phyloP scores from a whole-genome alignment of 345 rosid genomes.

The Carallia brachiata region DNA sequence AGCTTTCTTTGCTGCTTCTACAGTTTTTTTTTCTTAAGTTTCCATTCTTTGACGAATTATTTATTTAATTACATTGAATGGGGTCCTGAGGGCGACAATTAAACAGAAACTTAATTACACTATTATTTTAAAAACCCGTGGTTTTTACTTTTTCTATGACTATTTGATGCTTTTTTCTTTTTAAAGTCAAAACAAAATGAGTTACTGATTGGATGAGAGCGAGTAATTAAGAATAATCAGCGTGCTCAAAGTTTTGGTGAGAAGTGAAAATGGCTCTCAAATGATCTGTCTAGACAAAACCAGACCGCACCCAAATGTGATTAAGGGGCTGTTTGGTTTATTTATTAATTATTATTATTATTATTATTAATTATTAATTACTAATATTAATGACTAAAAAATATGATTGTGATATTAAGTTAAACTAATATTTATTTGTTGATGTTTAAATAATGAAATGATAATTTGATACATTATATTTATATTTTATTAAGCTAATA shows the following conservation, averaged over 20 bases:
- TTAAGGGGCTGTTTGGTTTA: too few species aligned
- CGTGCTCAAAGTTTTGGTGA: constrained; percentile 22
- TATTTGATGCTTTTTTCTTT: neutral
- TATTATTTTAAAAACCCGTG: neutral
- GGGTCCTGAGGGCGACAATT: constrained; percentile 35
- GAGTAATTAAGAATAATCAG: constrained; percentile 8
- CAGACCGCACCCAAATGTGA: too few species aligned
- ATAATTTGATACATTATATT: too few species aligned
- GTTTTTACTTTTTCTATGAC: neutral
- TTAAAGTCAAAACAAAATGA: constrained; percentile 14
- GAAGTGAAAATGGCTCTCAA: constrained; percentile 25
- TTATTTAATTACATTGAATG: neutral
- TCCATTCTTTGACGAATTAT: neutral
- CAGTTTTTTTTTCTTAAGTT: neutral
- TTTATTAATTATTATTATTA: too few species aligned
- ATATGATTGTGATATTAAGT: too few species aligned
- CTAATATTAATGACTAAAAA: too few species aligned
- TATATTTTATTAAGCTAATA: too few species aligned
- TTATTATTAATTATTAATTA: too few species aligned
- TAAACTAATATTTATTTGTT: too few species aligned
- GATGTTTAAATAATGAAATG: too few species aligned
- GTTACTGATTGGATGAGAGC: neutral
- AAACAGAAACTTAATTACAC: constrained; percentile 28
- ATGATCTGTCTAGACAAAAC: constrained; percentile 22
- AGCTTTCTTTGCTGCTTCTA: constrained; percentile 40